Conservation (phyloP, 2,329 filamentous ascomycete species). For the Fusarium tanahbumbuense region DNA sequence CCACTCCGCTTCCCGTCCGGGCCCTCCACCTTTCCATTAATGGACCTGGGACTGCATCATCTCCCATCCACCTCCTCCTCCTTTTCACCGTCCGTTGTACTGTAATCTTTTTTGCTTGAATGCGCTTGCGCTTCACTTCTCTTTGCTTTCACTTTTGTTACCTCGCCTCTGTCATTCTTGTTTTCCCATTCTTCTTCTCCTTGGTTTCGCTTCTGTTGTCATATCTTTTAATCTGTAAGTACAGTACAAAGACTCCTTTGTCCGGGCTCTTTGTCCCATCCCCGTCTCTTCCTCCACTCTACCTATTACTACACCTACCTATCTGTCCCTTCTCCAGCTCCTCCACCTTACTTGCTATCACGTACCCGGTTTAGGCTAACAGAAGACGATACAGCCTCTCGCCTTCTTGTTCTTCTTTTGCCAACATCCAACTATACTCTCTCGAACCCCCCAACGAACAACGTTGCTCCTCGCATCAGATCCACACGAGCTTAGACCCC, state of each 20-base stretch:
- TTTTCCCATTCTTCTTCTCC: constrained; percentile 16
- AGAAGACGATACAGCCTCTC: constrained; percentile 36
- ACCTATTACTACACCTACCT: constrained; percentile 20
- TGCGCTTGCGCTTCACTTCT: constrained; percentile 41
- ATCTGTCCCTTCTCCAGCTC: constrained; percentile 34
- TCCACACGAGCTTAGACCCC: constrained; percentile 32
- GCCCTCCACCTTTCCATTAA: constrained; percentile 21
- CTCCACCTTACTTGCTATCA: constrained; percentile 28
- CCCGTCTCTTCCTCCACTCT: constrained; percentile 33
- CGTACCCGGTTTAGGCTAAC: constrained; percentile 30
- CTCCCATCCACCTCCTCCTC: constrained; percentile 37
- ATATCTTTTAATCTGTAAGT: constrained; percentile 41
- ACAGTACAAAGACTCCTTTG: constrained; percentile 16
- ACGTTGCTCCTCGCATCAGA: constrained; percentile 22
- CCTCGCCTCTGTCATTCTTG: constrained; percentile 33
- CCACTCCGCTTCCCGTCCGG: constrained; percentile 37
- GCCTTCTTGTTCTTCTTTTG: constrained; percentile 31
- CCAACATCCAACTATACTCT: constrained; percentile 10
- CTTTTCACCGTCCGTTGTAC: constrained; percentile 33
- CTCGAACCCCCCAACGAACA: constrained; percentile 17
- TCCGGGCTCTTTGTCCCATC: constrained; percentile 24
- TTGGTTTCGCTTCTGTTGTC: constrained; percentile 26
- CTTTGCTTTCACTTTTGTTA: constrained; percentile 36
- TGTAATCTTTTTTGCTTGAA: constrained; percentile 38
- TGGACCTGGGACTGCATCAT: constrained; percentile 32